Conservation (phyloP, 2,329 filamentous ascomycete species). For the Botryotinia calthae region DNA sequence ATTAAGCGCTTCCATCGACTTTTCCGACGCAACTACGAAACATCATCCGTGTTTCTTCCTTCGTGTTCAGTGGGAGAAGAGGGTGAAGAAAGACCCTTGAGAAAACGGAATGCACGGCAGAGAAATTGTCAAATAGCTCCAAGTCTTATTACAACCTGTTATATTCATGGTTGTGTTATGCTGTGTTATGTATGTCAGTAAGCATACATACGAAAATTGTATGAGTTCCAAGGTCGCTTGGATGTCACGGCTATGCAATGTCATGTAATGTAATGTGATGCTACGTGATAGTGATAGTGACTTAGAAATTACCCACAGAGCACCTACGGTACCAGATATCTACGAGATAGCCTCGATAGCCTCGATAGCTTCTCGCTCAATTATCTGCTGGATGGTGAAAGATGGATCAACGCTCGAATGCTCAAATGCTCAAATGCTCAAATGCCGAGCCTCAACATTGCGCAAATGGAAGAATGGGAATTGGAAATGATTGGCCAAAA, state of each 20-base stretch:
- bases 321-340: background rate
- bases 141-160: background rate
- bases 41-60: slow-evolving; percentile 14
- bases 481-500: background rate
- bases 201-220: background rate
- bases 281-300: background rate
- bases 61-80: background rate
- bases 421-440: background rate
- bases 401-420: background rate
- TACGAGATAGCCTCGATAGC: background rate
- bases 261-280: background rate
- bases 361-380: background rate
- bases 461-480: background rate
- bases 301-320: background rate
- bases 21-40: background rate
- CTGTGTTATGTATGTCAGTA: background rate
- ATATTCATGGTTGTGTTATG: background rate
- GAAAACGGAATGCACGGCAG: background rate
- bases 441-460: slow-evolving; percentile 9
- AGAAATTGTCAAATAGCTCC: background rate
- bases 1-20: slow-evolving; percentile 1
- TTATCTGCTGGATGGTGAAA: background rate
- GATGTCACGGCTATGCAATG: background rate
- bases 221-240: background rate
- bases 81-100: background rate